Percentiles rank a stretch among this genome's conserved stretches.
Evolutionary conservation across 768 basidiomycete species (phyloP).

Genomic region (Boletus vinaceobasis): DNA sequence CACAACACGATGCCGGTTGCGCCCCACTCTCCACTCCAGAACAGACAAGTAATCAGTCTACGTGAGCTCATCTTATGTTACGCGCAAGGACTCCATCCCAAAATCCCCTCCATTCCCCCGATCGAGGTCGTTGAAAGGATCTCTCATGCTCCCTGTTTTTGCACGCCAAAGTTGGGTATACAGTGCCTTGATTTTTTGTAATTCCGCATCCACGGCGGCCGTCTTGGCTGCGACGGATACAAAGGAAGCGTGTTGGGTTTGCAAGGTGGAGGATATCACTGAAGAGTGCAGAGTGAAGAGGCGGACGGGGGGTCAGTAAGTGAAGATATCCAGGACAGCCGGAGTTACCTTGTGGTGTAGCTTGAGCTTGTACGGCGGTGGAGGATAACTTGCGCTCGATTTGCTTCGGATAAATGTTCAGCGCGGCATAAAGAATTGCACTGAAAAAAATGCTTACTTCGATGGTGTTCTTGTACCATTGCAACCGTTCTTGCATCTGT

Average conservation of each 20-base stretch:
- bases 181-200: conserved; percentile 70
- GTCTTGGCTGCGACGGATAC: conserved; percentile 74
- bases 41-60: not conserved
- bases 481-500: conserved; percentile 67
- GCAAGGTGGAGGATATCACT: conserved; percentile 75
- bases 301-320: not conserved
- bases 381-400: conserved; percentile 80
- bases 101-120: conserved; percentile 42
- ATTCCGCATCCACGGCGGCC: conserved; percentile 66
- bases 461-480: conserved; percentile 78
- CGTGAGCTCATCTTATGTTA: conserved; percentile 13
- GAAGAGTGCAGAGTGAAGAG: not conserved
- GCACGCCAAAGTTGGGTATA: conserved; percentile 79
- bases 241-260: conserved; percentile 77
- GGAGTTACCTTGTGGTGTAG: conserved; percentile 68
- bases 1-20: not conserved
- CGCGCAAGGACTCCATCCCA: conserved; percentile 36
- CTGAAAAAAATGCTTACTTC: conserved; percentile 46
- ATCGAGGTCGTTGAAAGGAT: conserved; percentile 65
- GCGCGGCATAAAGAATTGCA: not conserved
- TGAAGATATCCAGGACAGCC: not conserved
- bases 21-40: not conserved
- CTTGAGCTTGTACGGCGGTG: conserved; percentile 57
- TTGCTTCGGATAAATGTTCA: conserved; percentile 27
- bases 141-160: conserved; percentile 77